Conservation (phyloP, 2,329 filamentous ascomycete species). For the Trematosphaeria pertusa region DNA sequence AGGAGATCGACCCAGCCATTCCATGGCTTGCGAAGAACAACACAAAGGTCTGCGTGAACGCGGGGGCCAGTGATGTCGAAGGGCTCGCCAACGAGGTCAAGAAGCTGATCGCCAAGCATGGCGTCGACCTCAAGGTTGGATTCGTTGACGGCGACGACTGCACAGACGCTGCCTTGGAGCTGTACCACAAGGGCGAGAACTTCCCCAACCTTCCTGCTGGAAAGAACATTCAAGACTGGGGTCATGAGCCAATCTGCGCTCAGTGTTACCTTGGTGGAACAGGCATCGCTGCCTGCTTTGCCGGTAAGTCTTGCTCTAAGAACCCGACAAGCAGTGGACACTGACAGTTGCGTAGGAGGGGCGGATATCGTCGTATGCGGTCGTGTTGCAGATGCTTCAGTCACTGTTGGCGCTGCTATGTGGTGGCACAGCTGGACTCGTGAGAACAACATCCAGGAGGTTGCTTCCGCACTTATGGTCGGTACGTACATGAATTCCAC, state of each 20-base stretch:
- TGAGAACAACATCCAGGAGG: conserved; percentile 50
- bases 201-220: conserved; percentile 27
- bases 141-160: conserved; percentile 55
- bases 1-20: conserved; percentile 30
- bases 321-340: not conserved
- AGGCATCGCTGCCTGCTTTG: conserved; percentile 30
- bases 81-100: conserved; percentile 23
- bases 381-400: conserved; percentile 29
- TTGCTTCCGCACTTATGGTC: conserved; percentile 60
- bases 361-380: conserved; percentile 35
- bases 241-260: conserved; percentile 30
- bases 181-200: conserved; percentile 28
- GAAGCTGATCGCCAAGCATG: conserved; percentile 23
- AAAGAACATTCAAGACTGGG: conserved; percentile 34
- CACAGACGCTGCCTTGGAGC: conserved; percentile 29
- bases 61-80: conserved; percentile 27
- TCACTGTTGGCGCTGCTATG: conserved; percentile 60
- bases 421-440: conserved; percentile 62
- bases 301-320: conserved; percentile 6
- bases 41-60: conserved; percentile 28
- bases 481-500: conserved; percentile 48
- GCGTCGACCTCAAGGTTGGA: conserved; percentile 47
- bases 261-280: conserved; percentile 35
- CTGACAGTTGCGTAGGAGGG: conserved; percentile 11
- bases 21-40: conserved; percentile 30